phyloP scores from a whole-genome alignment of 306 rosid species.

The Trifolium repens region DNA sequence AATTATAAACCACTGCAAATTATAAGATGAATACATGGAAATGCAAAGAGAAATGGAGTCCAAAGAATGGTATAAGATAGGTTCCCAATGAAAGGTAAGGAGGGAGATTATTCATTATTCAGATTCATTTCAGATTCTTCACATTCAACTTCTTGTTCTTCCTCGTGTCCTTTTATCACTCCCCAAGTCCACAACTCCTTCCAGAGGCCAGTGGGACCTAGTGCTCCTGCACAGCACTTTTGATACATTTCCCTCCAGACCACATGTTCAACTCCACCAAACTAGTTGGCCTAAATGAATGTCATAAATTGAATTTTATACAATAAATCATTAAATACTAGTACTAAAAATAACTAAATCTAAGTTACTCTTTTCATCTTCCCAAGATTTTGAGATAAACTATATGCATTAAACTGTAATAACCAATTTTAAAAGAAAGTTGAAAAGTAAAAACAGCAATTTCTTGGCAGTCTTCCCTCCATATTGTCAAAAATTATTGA shows the following conservation, averaged over 20 bases:
- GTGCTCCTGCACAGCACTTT: slow-evolving; percentile 20
- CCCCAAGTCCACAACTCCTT: slow-evolving; percentile 18
- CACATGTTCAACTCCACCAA: slow-evolving; percentile 4
- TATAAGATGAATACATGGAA: background rate
- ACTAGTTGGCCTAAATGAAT: slow-evolving; percentile 13
- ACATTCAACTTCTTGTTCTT: background rate
- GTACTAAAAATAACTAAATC: background rate
- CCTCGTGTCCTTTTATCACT: slow-evolving; percentile 20
- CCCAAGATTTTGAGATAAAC: background rate
- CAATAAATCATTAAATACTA: background rate
- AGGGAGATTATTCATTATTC: background rate
- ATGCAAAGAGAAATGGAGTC: background rate
- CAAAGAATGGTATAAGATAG: background rate
- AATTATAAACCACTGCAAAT: background rate
- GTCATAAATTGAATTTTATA: background rate
- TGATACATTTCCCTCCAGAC: background rate
- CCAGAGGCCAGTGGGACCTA: slow-evolving; percentile 4
- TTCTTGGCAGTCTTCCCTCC: slow-evolving; percentile 12
- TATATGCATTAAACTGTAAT: slow-evolving; percentile 5
- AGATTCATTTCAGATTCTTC: background rate
- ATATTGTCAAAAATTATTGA: slow-evolving; percentile 11
- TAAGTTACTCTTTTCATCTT: slow-evolving; percentile 1
- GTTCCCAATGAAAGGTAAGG: background rate
- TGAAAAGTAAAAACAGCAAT: background rate
- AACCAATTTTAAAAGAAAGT: background rate